These are phyloP conservation scores for Hawksworthiomyces lignivorus DNA, from an alignment of 2,329 filamentous ascomycete genomes.

Conservation along the genomic window DNA sequence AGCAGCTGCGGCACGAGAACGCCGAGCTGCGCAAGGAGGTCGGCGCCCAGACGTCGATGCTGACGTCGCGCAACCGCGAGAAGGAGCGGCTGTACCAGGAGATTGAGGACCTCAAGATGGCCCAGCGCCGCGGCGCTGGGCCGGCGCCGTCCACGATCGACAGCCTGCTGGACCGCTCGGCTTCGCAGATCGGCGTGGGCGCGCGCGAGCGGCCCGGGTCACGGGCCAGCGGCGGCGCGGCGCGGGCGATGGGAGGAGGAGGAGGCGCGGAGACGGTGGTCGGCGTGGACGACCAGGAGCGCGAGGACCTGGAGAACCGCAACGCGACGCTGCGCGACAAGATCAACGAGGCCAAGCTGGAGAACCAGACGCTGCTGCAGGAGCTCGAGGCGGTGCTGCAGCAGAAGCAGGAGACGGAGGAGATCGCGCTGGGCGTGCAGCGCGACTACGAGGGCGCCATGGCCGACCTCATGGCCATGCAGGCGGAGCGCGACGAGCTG, in stretches of 20 bases:
- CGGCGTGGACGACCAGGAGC: constrained; percentile 66
- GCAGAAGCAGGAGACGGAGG: constrained; percentile 53
- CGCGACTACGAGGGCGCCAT: constrained; percentile 66
- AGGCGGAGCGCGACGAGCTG: constrained; percentile 73
- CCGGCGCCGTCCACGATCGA: constrained; percentile 62
- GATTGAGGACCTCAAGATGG: constrained; percentile 92
- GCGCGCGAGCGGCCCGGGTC: constrained; percentile 64
- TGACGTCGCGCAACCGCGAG: constrained; percentile 90
- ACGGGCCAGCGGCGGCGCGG: constrained; percentile 60
- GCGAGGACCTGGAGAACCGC: constrained; percentile 78
- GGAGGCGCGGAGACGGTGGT: constrained; percentile 46
- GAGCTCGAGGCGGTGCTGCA: constrained; percentile 70
- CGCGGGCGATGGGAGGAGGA: no score
- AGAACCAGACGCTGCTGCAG: constrained; percentile 78
- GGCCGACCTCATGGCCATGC: constrained; percentile 70
- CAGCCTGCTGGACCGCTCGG: constrained; percentile 89
- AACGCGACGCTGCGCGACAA: constrained; percentile 79
- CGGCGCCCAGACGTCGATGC: constrained; percentile 92
- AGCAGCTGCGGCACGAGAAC: constrained; percentile 83
- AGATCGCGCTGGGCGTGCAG: constrained; percentile 56
- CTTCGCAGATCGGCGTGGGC: constrained; percentile 65
- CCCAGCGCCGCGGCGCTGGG: constrained; percentile 61
- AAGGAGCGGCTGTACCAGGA: constrained; percentile 93
- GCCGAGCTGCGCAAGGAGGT: constrained; percentile 86
- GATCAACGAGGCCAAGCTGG: constrained; percentile 75